phyloP scores from a whole-genome alignment of 2,329 filamentous ascomycete species.

The Botrytis galanthina region DNA sequence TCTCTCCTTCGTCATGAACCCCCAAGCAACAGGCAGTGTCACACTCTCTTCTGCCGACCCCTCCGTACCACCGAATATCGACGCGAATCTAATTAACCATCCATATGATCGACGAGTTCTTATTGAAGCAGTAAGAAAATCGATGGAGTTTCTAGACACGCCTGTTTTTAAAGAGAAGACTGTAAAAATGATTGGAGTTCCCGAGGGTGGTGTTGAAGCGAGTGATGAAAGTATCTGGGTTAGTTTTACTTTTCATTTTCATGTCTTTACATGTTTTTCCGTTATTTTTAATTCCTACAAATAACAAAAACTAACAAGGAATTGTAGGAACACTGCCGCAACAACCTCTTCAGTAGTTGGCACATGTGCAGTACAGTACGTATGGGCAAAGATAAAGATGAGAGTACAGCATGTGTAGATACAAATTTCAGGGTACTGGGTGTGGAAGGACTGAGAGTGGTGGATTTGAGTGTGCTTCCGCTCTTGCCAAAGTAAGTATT shows the following conservation, averaged over 20 bases:
- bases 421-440: constrained; percentile 48
- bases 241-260: neutral
- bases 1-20: constrained; percentile 51
- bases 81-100: constrained; percentile 57
- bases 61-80: constrained; percentile 59
- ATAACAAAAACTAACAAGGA: neutral
- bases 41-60: constrained; percentile 60
- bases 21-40: constrained; percentile 59
- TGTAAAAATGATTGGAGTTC: constrained; percentile 13
- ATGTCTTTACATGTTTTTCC: neutral
- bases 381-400: constrained; percentile 29
- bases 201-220: neutral
- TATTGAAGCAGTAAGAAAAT: constrained; percentile 44
- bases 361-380: constrained; percentile 7
- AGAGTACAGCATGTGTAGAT: constrained; percentile 49
- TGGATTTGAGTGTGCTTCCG: constrained; percentile 52
- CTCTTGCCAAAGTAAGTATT: constrained; percentile 46
- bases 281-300: neutral
- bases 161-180: constrained; percentile 1
- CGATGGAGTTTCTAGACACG: neutral
- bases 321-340: neutral
- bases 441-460: constrained; percentile 48
- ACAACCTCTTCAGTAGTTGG: constrained; percentile 8
- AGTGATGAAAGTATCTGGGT: constrained; percentile 13
- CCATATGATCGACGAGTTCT: constrained; percentile 52